Evolutionary conservation across 75 land plant species (phyloP).

Genomic region (Picea sitchensis): DNA sequence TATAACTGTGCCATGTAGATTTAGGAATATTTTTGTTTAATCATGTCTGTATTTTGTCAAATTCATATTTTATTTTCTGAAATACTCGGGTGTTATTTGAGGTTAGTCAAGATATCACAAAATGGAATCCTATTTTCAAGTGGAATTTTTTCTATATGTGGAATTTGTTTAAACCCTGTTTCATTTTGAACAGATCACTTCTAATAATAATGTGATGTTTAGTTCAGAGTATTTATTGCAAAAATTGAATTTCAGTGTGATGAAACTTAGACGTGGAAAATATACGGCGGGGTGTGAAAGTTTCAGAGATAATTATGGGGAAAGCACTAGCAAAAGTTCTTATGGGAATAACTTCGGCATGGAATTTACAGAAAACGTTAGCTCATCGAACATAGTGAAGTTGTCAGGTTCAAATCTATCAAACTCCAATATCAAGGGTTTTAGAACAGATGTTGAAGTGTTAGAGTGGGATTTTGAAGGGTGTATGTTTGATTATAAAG

Average conservation of each 20-base stretch:
- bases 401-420: not conserved
- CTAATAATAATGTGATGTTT: not conserved
- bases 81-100: too few relatives aligned
- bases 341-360: not conserved
- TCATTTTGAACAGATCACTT: not conserved
- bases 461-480: not conserved
- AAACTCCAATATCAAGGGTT: not conserved
- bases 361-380: not conserved
- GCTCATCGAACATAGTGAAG: not conserved
- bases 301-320: not conserved
- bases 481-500: not conserved
- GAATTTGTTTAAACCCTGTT: too few relatives aligned
- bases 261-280: constrained; percentile 3
- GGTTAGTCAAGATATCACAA: too few relatives aligned
- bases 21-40: too few relatives aligned
- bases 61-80: too few relatives aligned
- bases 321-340: not conserved
- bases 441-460: constrained; percentile 11
- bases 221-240: too few relatives aligned
- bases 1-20: too few relatives aligned
- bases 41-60: too few relatives aligned
- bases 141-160: too few relatives aligned
- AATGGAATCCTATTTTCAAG: too few relatives aligned
- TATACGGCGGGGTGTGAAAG: not conserved
- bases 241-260: too few relatives aligned